A percentile compares a stretch with the other conserved stretches of the same genome.
phyloP scores from a whole-genome alignment of 352 stramenopile genomes.

The Globisporangium polare region DNA sequence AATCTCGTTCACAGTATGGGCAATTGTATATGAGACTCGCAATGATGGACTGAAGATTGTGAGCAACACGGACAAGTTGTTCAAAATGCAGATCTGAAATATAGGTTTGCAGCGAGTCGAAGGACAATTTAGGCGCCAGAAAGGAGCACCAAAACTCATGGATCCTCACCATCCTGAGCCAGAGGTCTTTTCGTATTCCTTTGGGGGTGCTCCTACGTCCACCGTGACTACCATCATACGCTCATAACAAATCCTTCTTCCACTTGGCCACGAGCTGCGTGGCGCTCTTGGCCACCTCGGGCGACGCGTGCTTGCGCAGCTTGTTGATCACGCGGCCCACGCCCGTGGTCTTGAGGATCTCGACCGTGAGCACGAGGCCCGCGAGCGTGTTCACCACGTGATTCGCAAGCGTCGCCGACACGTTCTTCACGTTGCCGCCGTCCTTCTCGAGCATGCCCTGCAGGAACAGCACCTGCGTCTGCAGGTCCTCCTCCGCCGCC shows the following conservation, averaged over 20 bases:
- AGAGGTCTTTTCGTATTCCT: background rate
- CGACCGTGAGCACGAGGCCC: conserved; percentile 68
- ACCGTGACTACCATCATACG: background rate
- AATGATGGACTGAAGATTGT: background rate
- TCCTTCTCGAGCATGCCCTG: conserved; percentile 74
- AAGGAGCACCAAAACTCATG: too few relatives aligned
- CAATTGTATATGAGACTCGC: background rate
- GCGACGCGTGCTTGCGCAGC: conserved; percentile 66
- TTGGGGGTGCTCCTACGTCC: background rate
- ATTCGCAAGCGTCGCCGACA: conserved; percentile 56
- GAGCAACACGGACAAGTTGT: background rate
- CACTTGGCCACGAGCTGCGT: conserved; percentile 77
- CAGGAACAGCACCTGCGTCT: conserved; percentile 62
- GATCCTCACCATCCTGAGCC: too few relatives aligned
- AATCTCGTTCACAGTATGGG: background rate
- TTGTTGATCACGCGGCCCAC: conserved; percentile 86
- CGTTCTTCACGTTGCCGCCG: conserved; percentile 62
- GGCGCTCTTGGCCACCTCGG: conserved; percentile 59
- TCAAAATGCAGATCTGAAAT: background rate
- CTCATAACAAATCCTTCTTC: conserved; percentile 79
- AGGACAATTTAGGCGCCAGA: too few relatives aligned
- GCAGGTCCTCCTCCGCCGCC: conserved; percentile 40
- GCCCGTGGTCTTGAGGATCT: conserved; percentile 81
- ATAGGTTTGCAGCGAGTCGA: background rate
- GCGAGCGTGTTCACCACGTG: conserved; percentile 70